Evolutionary conservation across 306 rosid species (phyloP).

Genomic region (Cicer yamashitae): DNA sequence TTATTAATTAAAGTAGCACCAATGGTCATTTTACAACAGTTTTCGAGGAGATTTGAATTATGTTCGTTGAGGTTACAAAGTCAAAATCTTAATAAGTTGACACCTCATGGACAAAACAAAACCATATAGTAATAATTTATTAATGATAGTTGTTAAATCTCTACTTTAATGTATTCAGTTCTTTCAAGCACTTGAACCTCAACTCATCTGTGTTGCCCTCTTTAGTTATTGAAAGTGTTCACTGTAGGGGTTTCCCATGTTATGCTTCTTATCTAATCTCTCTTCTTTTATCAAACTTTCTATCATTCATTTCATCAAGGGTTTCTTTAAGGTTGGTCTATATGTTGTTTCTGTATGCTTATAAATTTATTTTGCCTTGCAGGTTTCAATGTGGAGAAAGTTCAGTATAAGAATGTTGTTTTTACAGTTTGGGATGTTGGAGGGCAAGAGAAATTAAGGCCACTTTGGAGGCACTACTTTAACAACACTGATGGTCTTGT

Average conservation of each 20-base stretch:
- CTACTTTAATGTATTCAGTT: not conserved
- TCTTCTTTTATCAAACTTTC: not conserved
- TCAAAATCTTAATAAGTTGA: too few relatives aligned
- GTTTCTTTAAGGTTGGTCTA: constrained; percentile 18
- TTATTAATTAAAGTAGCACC: too few relatives aligned
- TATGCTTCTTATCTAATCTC: too few relatives aligned
- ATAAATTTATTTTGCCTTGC: constrained; percentile 38
- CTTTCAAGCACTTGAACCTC: not conserved
- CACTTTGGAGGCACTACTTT: constrained; percentile 97
- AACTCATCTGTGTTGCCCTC: too few relatives aligned
- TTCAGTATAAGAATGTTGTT: constrained; percentile 93
- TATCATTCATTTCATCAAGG: not conserved
- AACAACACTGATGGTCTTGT: constrained; percentile 95
- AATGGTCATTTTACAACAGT: too few relatives aligned
- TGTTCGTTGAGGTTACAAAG: too few relatives aligned
- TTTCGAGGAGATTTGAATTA: too few relatives aligned
- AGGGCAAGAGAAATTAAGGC: constrained; percentile 95
- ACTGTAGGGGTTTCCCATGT: too few relatives aligned
- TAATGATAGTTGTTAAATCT: not conserved
- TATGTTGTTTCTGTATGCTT: constrained; percentile 24
- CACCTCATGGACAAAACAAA: too few relatives aligned
- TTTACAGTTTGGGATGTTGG: constrained; percentile 99
- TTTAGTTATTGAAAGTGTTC: too few relatives aligned
- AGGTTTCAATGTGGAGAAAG: constrained; percentile 99
- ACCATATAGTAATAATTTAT: too few relatives aligned